These are phyloP conservation scores for Trichoderma reesei DNA, from an alignment of 495 filamentous ascomycete species.

Conservation along the genomic window DNA sequence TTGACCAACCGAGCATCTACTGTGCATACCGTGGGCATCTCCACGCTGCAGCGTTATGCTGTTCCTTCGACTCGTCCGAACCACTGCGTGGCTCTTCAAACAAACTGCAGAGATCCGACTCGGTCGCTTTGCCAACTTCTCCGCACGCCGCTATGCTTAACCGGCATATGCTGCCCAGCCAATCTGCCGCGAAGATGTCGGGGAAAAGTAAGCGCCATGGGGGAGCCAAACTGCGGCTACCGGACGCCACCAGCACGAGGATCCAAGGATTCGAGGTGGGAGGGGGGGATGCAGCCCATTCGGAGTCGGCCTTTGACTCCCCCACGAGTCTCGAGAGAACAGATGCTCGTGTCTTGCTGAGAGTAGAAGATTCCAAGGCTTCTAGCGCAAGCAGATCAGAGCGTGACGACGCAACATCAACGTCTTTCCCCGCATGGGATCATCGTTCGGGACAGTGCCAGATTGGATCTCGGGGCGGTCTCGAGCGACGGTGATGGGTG, in stretches of 20 bases:
- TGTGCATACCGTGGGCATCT: no score
- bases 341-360: not conserved
- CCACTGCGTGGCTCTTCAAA: not conserved
- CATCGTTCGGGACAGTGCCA: not conserved
- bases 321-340: not conserved
- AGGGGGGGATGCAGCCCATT: not conserved
- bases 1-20: no score
- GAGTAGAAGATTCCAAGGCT: not conserved
- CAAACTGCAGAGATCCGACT: not conserved
- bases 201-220: not conserved
- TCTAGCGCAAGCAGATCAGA: conserved; percentile 7
- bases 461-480: not conserved
- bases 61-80: no score
- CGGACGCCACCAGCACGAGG: not conserved
- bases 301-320: not conserved
- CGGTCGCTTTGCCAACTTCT: not conserved
- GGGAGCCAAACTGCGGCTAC: not conserved
- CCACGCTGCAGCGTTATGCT: no score
- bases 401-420: not conserved
- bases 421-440: not conserved
- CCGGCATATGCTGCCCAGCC: not conserved
- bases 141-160: conserved; percentile 3
- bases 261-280: not conserved
- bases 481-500: not conserved
- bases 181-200: not conserved